These are phyloP conservation scores for Cylindrotheca fusiformis DNA, from an alignment of 108 stramenopile genomes.

Conservation along the genomic window DNA sequence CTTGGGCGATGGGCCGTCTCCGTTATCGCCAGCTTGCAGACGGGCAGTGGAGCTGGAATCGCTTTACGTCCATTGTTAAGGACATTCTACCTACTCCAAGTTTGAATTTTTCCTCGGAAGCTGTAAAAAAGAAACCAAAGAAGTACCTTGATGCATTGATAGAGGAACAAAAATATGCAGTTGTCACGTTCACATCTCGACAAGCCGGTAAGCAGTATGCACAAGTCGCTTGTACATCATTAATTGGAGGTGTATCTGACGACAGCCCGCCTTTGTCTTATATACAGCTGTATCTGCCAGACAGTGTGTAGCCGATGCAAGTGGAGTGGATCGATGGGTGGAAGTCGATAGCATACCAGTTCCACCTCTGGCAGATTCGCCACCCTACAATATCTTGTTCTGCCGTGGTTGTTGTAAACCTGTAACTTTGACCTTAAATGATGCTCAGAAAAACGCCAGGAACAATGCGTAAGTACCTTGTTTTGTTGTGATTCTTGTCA, in stretches of 20 bases:
- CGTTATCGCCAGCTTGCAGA: neutral
- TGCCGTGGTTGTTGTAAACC: constrained; percentile 86
- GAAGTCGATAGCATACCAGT: constrained; percentile 63
- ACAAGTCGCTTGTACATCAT: too few species aligned
- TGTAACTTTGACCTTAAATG: constrained; percentile 76
- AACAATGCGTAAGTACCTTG: constrained; percentile 34
- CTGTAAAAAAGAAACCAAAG: neutral
- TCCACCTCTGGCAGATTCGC: constrained; percentile 83
- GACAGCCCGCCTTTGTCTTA: too few species aligned
- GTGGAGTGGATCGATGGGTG: constrained; percentile 69
- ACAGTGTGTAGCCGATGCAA: constrained; percentile 75
- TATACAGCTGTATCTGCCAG: constrained; percentile 65
- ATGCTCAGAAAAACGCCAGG: constrained; percentile 53
- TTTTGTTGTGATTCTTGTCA: neutral
- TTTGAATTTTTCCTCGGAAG: too few species aligned
- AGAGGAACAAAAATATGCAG: constrained; percentile 61
- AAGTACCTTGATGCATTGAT: neutral
- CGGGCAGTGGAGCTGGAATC: neutral
- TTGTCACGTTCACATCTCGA: constrained; percentile 78
- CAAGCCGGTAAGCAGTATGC: constrained; percentile 51
- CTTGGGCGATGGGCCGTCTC: neutral
- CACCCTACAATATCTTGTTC: constrained; percentile 64
- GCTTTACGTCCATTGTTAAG: neutral
- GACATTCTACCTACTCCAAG: neutral
- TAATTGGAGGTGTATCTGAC: too few species aligned